phyloP scores from a whole-genome alignment of 441 rosid genomes.

The Omphalea diandra region DNA sequence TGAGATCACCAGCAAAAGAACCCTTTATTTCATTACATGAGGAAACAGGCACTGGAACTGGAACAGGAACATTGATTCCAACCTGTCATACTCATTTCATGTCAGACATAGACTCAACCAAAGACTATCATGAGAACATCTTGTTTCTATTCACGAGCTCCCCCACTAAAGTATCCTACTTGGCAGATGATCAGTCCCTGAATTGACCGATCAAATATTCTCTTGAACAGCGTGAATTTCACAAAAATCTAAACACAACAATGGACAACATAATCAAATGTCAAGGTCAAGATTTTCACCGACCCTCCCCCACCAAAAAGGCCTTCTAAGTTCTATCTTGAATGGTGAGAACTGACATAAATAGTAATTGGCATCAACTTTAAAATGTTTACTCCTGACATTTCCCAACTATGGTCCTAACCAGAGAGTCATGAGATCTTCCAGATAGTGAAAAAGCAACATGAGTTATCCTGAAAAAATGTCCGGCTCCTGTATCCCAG shows the following conservation, averaged over 20 bases:
- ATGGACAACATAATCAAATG: not conserved
- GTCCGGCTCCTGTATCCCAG: not conserved
- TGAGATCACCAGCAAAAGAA: constrained; percentile 25
- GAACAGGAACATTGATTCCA: constrained; percentile 41
- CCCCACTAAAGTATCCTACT: not conserved
- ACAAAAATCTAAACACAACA: constrained; percentile 1
- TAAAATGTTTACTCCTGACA: not conserved
- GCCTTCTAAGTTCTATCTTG: constrained; percentile 2
- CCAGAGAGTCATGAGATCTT: not conserved
- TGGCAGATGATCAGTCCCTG: not conserved
- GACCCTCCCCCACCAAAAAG: not conserved
- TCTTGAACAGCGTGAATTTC: not conserved
- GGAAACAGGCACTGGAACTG: constrained; percentile 32
- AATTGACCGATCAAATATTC: not conserved
- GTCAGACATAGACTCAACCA: constrained; percentile 9
- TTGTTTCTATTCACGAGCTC: not conserved
- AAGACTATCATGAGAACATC: not conserved
- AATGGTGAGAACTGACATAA: not conserved
- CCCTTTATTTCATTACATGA: constrained; percentile 20
- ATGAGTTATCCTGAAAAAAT: not conserved
- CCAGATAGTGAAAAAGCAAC: not conserved
- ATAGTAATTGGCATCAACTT: not conserved
- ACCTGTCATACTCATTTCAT: constrained; percentile 28
- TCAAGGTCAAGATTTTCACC: not conserved
- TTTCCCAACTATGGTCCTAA: not conserved